Evolutionary conservation across 2,329 filamentous ascomycete species (phyloP).

Genomic region (Chaetothyriales sp.): DNA sequence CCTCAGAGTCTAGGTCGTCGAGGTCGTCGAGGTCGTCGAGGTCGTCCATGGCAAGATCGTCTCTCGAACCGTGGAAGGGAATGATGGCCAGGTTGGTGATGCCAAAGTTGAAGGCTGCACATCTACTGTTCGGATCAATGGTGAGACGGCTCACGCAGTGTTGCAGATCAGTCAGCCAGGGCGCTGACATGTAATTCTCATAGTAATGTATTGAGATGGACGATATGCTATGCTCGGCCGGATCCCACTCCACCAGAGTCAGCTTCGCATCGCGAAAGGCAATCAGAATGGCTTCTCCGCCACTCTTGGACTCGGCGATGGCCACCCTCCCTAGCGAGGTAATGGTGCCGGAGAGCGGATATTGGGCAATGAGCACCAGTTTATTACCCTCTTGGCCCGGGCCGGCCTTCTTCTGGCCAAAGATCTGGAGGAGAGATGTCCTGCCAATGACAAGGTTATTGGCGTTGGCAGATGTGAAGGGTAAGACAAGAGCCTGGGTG

Average conservation of each 20-base stretch:
- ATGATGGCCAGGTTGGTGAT: conserved; percentile 78
- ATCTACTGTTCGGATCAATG: conserved; percentile 81
- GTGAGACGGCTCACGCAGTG: conserved; percentile 68
- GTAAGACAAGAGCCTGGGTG: conserved; percentile 66
- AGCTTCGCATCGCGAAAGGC: conserved; percentile 84
- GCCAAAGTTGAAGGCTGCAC: conserved; percentile 87
- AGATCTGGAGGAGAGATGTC: conserved; percentile 85
- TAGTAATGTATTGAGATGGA: conserved; percentile 97
- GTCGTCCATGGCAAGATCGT: conserved; percentile 71
- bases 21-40: conserved; percentile 46
- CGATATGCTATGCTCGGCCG: conserved; percentile 58
- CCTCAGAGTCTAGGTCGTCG: conserved; percentile 65
- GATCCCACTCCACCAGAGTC: conserved; percentile 87
- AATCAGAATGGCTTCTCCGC: conserved; percentile 68
- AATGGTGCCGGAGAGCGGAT: conserved; percentile 67
- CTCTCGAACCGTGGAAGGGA: conserved; percentile 72
- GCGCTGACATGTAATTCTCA: conserved; percentile 79
- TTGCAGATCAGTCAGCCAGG: conserved; percentile 63
- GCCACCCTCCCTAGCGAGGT: conserved; percentile 69
- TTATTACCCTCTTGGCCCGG: conserved; percentile 49
- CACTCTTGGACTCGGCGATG: conserved; percentile 55
- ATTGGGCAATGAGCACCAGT: conserved; percentile 72
- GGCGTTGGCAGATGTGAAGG: conserved; percentile 59
- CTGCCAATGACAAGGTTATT: conserved; percentile 83
- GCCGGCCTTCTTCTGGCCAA: conserved; percentile 50